These are phyloP conservation scores for Spathaspora jeffriesii DNA, from an alignment of 1,139 yeast species.

Conservation along the genomic window DNA sequence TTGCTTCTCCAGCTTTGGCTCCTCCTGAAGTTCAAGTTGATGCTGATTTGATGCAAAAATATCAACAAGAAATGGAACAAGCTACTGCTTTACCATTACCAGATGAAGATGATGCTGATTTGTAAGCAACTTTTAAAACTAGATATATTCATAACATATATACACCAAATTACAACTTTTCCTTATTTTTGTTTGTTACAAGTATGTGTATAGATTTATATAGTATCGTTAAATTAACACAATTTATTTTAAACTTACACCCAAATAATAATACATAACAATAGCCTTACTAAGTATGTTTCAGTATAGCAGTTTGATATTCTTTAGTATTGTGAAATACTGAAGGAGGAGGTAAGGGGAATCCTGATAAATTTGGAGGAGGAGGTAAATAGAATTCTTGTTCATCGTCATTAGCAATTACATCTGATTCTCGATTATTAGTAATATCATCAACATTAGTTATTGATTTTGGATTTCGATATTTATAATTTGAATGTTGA, in stretches of 20 bases:
- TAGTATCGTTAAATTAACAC: constrained; percentile 1
- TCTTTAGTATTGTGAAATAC: constrained; percentile 23
- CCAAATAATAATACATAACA: not conserved
- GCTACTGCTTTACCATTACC: constrained; percentile 99
- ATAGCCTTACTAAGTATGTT: constrained; percentile 9
- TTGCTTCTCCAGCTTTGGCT: constrained; percentile 98
- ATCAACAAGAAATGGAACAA: constrained; percentile 99
- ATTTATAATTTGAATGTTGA: constrained; percentile 9
- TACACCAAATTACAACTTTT: not conserved
- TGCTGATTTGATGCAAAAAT: constrained; percentile 93
- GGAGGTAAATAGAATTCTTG: constrained; percentile 31
- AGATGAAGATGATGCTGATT: constrained; percentile 99
- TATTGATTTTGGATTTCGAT: constrained; percentile 3
- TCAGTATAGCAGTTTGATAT: constrained; percentile 18
- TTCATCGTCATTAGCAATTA: constrained; percentile 10
- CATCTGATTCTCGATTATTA: not conserved
- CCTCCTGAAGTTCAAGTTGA: constrained; percentile 99
- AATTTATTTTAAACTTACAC: not conserved
- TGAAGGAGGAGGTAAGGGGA: constrained; percentile 40
- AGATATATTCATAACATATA: not conserved
- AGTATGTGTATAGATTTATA: constrained; percentile 6
- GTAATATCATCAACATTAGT: constrained; percentile 17
- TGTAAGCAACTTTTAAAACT: constrained; percentile 43
- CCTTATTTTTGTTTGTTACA: not conserved
- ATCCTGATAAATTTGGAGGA: constrained; percentile 28